phyloP scores from a whole-genome alignment of 2,329 filamentous ascomycete genomes.

The Calcarisporium arbuscula region DNA sequence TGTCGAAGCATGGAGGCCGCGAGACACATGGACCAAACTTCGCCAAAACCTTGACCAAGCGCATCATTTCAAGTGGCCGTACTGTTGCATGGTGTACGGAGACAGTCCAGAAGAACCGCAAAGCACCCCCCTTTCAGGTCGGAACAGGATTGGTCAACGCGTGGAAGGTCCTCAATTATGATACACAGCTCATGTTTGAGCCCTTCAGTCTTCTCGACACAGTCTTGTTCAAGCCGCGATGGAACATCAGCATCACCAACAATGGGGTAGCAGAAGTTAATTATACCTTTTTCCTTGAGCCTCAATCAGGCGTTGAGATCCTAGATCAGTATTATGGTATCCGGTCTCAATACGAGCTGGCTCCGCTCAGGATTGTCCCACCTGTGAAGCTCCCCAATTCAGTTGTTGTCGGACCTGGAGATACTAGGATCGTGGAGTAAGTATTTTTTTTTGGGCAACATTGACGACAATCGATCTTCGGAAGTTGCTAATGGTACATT shows the following conservation, averaged over 20 bases:
- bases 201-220: constrained; percentile 45
- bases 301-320: constrained; percentile 32
- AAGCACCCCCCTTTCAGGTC: constrained; percentile 31
- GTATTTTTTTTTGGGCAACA: background rate
- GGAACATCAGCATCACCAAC: constrained; percentile 37
- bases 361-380: constrained; percentile 21
- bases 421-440: constrained; percentile 22
- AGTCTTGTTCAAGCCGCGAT: constrained; percentile 29
- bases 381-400: constrained; percentile 21
- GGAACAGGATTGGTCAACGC: constrained; percentile 43
- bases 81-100: constrained; percentile 24
- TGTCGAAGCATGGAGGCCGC: constrained; percentile 35
- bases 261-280: constrained; percentile 28
- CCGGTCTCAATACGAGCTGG: constrained; percentile 17
- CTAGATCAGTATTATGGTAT: constrained; percentile 23
- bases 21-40: constrained; percentile 28
- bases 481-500: constrained; percentile 1
- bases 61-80: constrained; percentile 27
- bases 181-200: constrained; percentile 28
- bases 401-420: constrained; percentile 20
- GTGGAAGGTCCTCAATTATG: constrained; percentile 32
- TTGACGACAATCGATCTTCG: background rate
- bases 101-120: constrained; percentile 14
- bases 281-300: constrained; percentile 35
- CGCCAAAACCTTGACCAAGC: constrained; percentile 24